These are phyloP conservation scores for Sphagnum contortum DNA, from an alignment of 225 moss, liverwort and hornwort species.

Conservation along the genomic window DNA sequence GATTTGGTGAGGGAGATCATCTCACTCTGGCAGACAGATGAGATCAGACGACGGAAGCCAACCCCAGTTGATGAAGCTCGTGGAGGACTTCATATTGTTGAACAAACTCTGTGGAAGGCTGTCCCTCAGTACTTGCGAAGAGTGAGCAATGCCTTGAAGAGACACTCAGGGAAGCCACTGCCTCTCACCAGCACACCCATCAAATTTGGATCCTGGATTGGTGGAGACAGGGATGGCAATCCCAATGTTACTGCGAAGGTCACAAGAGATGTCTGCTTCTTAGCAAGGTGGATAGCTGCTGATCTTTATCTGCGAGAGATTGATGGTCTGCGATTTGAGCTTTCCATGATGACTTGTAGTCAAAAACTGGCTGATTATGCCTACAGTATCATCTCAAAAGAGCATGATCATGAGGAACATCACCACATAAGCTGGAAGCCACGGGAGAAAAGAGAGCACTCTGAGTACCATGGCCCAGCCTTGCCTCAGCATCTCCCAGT, in stretches of 20 bases:
- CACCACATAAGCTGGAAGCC: slow-evolving; percentile 72
- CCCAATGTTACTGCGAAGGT: slow-evolving; percentile 84
- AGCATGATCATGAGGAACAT: slow-evolving; percentile 75
- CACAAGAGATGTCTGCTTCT: slow-evolving; percentile 67
- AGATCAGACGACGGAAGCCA: slow-evolving; percentile 73
- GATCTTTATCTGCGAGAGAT: slow-evolving; percentile 74
- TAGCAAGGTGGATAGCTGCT: slow-evolving; percentile 84
- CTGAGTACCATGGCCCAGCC: slow-evolving; percentile 50
- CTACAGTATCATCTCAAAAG: slow-evolving; percentile 55
- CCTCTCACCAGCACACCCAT: slow-evolving; percentile 67
- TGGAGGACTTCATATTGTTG: slow-evolving; percentile 85
- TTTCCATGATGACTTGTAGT: slow-evolving; percentile 76
- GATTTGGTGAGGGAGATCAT: slow-evolving; percentile 81
- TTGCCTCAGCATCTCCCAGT: slow-evolving; percentile 65
- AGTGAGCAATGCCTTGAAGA: slow-evolving; percentile 78
- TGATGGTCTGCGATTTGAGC: slow-evolving; percentile 73
- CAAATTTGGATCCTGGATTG: slow-evolving; percentile 90
- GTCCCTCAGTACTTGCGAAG: slow-evolving; percentile 79
- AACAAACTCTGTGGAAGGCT: slow-evolving; percentile 84
- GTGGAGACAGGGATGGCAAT: slow-evolving; percentile 83
- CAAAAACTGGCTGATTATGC: slow-evolving; percentile 63
- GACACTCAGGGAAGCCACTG: slow-evolving; percentile 60
- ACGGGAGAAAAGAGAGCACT: slow-evolving; percentile 41
- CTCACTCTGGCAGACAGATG: slow-evolving; percentile 85
- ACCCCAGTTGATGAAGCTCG: slow-evolving; percentile 85